Conservation (phyloP, 441 rosid species). For the Croton laevigatus region DNA sequence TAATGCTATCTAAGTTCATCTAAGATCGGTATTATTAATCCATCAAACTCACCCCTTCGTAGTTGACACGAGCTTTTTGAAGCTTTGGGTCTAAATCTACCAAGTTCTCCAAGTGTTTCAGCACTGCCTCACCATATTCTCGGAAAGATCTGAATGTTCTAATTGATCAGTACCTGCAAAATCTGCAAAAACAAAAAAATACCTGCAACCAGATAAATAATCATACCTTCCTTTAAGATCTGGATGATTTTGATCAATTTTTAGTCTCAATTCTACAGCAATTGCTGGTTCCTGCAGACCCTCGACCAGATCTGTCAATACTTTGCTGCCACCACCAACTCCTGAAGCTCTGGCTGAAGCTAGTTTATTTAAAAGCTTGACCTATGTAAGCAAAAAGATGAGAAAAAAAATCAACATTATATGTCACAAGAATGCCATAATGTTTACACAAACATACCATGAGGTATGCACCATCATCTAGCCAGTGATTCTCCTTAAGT, state of each 20-base stretch:
- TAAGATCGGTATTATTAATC: slow-evolving; percentile 8
- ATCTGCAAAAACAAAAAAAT: slow-evolving; percentile 9
- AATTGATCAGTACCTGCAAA: slow-evolving; percentile 12
- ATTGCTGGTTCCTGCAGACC: slow-evolving; percentile 79
- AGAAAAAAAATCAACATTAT: neutral
- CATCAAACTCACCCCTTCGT: slow-evolving; percentile 71
- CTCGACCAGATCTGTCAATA: slow-evolving; percentile 77
- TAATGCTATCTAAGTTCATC: neutral
- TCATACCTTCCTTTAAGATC: slow-evolving; percentile 94
- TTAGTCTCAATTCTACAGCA: slow-evolving; percentile 81
- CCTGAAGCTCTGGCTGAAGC: slow-evolving; percentile 92
- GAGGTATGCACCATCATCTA: slow-evolving; percentile 97
- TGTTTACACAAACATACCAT: slow-evolving; percentile 53
- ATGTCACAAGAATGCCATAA: neutral
- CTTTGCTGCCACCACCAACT: slow-evolving; percentile 68
- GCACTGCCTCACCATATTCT: slow-evolving; percentile 87
- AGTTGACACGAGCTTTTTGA: slow-evolving; percentile 79
- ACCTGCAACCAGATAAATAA: slow-evolving; percentile 16
- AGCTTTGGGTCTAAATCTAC: slow-evolving; percentile 57
- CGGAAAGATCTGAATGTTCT: slow-evolving; percentile 69
- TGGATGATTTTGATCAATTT: slow-evolving; percentile 74
- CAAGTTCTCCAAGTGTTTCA: slow-evolving; percentile 63
- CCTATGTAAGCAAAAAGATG: slow-evolving; percentile 39
- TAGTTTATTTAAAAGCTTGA: slow-evolving; percentile 85
- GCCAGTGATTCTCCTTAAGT: slow-evolving; percentile 95